Base-by-base conservation (phyloP, 179 eudicot species). In the Heliamphora pulchella region DNA sequence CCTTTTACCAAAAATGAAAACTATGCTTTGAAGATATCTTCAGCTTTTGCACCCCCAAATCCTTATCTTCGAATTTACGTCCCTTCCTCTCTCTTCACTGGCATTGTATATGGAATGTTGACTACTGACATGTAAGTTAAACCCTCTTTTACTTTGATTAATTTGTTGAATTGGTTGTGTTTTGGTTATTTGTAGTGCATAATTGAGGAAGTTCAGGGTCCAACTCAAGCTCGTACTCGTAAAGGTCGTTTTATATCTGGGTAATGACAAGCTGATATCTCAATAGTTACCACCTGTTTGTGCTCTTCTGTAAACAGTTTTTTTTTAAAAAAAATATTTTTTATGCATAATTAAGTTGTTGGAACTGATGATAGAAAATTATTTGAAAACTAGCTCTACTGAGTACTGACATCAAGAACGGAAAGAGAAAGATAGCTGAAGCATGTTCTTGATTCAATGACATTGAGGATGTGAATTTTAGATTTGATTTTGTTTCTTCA, bases 181-280 rank as follows among this genome's bases (percentile, higher is more conserved):
- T 66, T 67, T 81, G 41, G 61, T 31, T 65, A 67, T 69, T 85
- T 85, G 75, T 80, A 96, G 99, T 94, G 99, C 80, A 88, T 96
- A 81, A 97, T 96, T 79, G 99, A 96, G 88, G 99, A 96, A 89
- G 90, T 96, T 63, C 99, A 96, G 83, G 99, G 96, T 87, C 99
- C 99, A 85, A 65, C 96, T 81, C 99, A 96, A 85, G 96, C 96
- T 77, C 97, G 99, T 77, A 81, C 96, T 65, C 92, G 99, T 62
- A 96, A 96, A 86, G 89, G 89, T 66, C 99, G 99, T 82, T 96
- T 96, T 82, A 94, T 96, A 87, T 92, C 99, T 61, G 99, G 99
- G 99, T 96, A 91, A 87, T 84, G 72, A 78, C 64, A 46, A 85
- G 68, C 72, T 78, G 53, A 61, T 79, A 5, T 11, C 80, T 61